Base-by-base conservation (phyloP, 1,284 basidiomycete genomes). In the Sanguinoderma infundibulare region DNA sequence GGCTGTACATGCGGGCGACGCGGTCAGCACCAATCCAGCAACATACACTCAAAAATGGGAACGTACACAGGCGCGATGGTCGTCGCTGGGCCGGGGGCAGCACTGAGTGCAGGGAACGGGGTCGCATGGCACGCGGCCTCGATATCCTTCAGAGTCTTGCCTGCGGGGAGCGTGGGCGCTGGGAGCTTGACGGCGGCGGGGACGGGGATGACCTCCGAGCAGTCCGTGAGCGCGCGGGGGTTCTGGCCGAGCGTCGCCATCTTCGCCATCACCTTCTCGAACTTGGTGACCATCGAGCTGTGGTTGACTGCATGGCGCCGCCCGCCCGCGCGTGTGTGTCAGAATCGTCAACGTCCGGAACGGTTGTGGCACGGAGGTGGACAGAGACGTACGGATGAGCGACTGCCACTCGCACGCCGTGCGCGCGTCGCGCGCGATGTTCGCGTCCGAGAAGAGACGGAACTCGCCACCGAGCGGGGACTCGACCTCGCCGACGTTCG, bases 381-480 rank as follows among this genome's bases (percentile, higher is more conserved):
- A 76, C 75, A 60, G 77, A 75, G 50, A 77, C 72, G n/a, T n/a
- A n/a, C n/a, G n/a, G n/a, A n/a, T n/a, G n/a, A n/a, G n/a, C n/a
- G n/a, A n/a, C n/a, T 79, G 75, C 77, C n/a, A n/a, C n/a, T n/a
- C n/a, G n/a, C n/a, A n/a, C n/a, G n/a, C n/a, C n/a, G n/a, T n/a
- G n/a, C n/a, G 68, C 20, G 74, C 55, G 64, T 78, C 74, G 17
- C 76, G 76, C 35, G 78, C 74, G 46, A 80, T 55, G 15, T 60
- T 67, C 38, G 65, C 67, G 64, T 81, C 79, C 24, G 78, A 80
- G 62, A 78, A 74, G 15, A 81, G 70, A 49, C 79, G 77, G 59
- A 81, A 70, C 65, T 80, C 77, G 20, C 78, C 77, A 6, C 51
- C 61, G 8, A 78, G 65, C 7, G 77, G 75, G 2, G 78, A 78